Evolutionary conservation across 108 stramenopile species (phyloP).

Genomic region (Fistulifera pelliculosa): DNA sequence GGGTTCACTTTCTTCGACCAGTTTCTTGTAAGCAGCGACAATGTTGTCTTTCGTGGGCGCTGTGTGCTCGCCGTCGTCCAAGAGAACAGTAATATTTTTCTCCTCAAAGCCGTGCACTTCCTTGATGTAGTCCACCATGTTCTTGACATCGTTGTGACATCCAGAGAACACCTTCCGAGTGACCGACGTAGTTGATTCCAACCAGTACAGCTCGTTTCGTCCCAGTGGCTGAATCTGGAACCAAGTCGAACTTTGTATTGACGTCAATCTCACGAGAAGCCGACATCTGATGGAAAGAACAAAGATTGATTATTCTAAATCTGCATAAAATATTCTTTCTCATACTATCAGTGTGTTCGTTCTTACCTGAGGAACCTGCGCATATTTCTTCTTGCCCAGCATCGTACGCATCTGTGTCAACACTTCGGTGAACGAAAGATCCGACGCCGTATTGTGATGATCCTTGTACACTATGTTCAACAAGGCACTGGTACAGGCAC

Average conservation of each 20-base stretch:
- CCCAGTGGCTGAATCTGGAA: slow-evolving; percentile 10
- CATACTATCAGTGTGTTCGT: too few relatives aligned
- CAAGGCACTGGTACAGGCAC: slow-evolving; percentile 84
- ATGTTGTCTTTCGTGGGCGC: slow-evolving; percentile 56
- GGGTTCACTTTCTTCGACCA: slow-evolving; percentile 32
- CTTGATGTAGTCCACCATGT: slow-evolving; percentile 71
- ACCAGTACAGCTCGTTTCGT: slow-evolving; percentile 25
- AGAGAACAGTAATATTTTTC: slow-evolving; percentile 56
- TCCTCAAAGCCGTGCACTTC: slow-evolving; percentile 74
- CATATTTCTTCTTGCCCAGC: slow-evolving; percentile 8
- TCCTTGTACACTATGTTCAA: slow-evolving; percentile 47
- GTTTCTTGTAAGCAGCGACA: slow-evolving; percentile 36
- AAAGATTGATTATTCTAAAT: too few relatives aligned
- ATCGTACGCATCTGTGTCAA: slow-evolving; percentile 8
- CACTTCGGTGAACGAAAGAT: slow-evolving; percentile 4
- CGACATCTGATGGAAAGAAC: neutral
- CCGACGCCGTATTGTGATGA: neutral
- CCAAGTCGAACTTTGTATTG: slow-evolving; percentile 14
- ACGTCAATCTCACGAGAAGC: slow-evolving; percentile 20
- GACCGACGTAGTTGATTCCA: slow-evolving; percentile 48
- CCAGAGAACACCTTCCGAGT: slow-evolving; percentile 23
- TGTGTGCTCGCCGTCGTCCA: slow-evolving; percentile 58
- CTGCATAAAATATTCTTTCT: too few relatives aligned
- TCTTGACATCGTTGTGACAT: slow-evolving; percentile 67
- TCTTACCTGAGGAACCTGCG: slow-evolving; percentile 17